phyloP scores from a whole-genome alignment of 208 protist genomes.

The Trypanosoma congolense region DNA sequence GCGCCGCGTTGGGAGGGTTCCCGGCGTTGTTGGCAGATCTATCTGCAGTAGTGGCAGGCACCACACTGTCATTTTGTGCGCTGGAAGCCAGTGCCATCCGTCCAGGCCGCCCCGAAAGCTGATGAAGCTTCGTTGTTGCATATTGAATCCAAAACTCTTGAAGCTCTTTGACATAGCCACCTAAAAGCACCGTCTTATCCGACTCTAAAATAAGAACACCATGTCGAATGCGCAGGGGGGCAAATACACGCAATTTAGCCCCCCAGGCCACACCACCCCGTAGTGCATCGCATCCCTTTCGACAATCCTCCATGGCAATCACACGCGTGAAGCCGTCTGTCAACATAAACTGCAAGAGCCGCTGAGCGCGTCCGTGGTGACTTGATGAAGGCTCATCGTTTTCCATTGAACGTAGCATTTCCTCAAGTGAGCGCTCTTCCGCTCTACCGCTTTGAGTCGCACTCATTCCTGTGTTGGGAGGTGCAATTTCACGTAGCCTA shows the following conservation, averaged over 20 bases:
- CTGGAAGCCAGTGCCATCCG: not conserved
- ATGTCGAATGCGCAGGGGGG: slow-evolving; percentile 13
- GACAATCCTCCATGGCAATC: slow-evolving; percentile 46
- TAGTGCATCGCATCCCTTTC: slow-evolving; percentile 13
- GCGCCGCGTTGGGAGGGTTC: no score
- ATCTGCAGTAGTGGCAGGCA: slow-evolving; percentile 2
- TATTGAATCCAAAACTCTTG: slow-evolving; percentile 39
- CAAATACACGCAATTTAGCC: slow-evolving; percentile 33
- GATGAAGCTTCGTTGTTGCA: slow-evolving; percentile 28
- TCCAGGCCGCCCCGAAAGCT: slow-evolving; percentile 28
- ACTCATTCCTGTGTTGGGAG: slow-evolving; percentile 1
- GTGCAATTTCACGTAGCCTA: slow-evolving; percentile 34
- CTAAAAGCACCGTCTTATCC: slow-evolving; percentile 43
- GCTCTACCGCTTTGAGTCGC: slow-evolving; percentile 1
- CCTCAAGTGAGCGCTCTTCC: slow-evolving; percentile 19
- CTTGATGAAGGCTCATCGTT: slow-evolving; percentile 26
- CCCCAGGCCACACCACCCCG: slow-evolving; percentile 47
- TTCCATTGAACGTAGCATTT: slow-evolving; percentile 26
- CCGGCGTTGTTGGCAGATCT: slow-evolving; percentile 18
- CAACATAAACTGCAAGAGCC: slow-evolving; percentile 40
- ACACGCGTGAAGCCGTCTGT: slow-evolving; percentile 70
- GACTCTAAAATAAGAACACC: slow-evolving; percentile 47
- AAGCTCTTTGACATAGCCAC: slow-evolving; percentile 41
- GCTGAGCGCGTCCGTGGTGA: slow-evolving; percentile 28
- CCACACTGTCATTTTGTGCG: not conserved